Evolutionary conservation across 2,329 filamentous ascomycete genomes (phyloP).

Genomic region (Coniochaeta prunicola): DNA sequence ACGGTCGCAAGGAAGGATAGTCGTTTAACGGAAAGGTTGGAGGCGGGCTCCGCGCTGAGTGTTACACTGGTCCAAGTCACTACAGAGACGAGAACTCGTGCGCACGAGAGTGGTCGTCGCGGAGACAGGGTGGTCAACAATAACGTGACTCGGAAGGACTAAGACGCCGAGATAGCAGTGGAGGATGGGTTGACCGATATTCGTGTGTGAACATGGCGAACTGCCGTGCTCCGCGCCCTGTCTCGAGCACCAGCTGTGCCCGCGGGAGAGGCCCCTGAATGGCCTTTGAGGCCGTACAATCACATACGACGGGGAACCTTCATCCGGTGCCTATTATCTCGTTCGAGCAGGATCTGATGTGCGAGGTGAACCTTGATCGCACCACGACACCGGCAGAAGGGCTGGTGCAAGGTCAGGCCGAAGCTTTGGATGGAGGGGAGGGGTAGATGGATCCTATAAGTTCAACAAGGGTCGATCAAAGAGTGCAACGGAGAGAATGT

Average conservation of each 20-base stretch:
- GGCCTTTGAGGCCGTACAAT: neutral
- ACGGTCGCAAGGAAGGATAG: neutral
- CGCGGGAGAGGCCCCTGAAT: neutral
- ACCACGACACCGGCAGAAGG: neutral
- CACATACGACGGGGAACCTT: neutral
- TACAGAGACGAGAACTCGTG: neutral
- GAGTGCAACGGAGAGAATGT: neutral
- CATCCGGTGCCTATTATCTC: neutral
- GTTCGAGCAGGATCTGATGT: neutral
- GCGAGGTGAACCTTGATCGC: neutral
- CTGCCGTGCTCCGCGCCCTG: neutral
- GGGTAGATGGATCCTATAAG: neutral
- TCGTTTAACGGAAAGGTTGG: neutral
- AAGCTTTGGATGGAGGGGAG: neutral
- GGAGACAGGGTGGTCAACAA: neutral
- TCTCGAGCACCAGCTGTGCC: neutral
- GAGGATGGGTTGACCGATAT: neutral
- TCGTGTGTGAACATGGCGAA: neutral
- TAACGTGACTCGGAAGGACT: neutral
- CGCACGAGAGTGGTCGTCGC: neutral
- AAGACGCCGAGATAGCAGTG: neutral
- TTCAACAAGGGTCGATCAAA: neutral
- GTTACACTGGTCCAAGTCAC: neutral
- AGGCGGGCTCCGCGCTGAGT: neutral
- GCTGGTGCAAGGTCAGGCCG: neutral